Conservation (phyloP, 768 basidiomycete species). For the Boletus pseudo-olivaceus region DNA sequence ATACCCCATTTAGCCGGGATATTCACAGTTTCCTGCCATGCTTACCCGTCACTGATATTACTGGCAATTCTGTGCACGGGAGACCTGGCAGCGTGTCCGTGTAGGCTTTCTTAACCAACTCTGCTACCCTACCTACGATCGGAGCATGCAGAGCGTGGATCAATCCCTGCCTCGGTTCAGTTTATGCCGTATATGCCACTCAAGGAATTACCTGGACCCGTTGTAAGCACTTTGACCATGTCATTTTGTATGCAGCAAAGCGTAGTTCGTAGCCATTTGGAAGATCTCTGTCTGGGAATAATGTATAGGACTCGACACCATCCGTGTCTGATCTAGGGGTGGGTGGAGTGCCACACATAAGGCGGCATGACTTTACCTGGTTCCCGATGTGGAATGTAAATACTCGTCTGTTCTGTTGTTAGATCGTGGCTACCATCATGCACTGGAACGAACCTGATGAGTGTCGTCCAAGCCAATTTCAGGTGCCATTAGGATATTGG, state of each 20-base stretch:
- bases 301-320: slow-evolving; percentile 18
- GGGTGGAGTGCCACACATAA: neutral
- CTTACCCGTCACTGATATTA: slow-evolving; percentile 55
- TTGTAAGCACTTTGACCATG: slow-evolving; percentile 58
- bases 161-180: slow-evolving; percentile 36
- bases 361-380: slow-evolving; percentile 17
- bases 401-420: slow-evolving; percentile 22
- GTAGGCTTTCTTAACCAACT: slow-evolving; percentile 45
- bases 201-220: slow-evolving; percentile 49
- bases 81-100: slow-evolving; percentile 46
- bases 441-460: slow-evolving; percentile 24
- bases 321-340: slow-evolving; percentile 12
- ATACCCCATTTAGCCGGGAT: slow-evolving; percentile 1
- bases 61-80: slow-evolving; percentile 60
- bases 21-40: neutral
- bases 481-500: slow-evolving; percentile 8
- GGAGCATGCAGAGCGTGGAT: slow-evolving; percentile 47
- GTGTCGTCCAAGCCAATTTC: slow-evolving; percentile 21
- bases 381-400: slow-evolving; percentile 28
- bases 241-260: slow-evolving; percentile 49
- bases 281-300: slow-evolving; percentile 31
- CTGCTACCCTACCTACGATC: slow-evolving; percentile 42
- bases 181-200: neutral
- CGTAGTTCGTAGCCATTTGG: slow-evolving; percentile 38
- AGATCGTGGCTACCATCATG: neutral